Percentiles rank a stretch among this genome's conserved stretches.
Conservation (phyloP, 2,329 filamentous ascomycete genomes). For the Fusarium nygamai region DNA sequence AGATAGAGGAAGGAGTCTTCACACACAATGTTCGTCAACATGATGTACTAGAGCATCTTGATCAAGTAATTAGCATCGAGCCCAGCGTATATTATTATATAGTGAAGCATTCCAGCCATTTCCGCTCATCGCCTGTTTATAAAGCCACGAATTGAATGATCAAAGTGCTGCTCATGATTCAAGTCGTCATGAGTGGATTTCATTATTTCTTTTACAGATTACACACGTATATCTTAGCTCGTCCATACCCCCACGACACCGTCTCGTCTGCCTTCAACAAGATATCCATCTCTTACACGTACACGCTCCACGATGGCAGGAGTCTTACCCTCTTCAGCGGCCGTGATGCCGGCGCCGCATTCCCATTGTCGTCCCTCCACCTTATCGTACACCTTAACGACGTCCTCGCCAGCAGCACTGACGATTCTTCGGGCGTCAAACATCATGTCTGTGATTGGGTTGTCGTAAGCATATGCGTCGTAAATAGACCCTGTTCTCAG, state of each 20-base stretch:
- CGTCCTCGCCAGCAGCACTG: slow-evolving; percentile 87
- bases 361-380: slow-evolving; percentile 96
- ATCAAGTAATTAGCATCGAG: background rate
- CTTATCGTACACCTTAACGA: slow-evolving; percentile 99
- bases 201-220: slow-evolving; percentile 41
- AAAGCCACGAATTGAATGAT: background rate
- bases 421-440: slow-evolving; percentile 93
- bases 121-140: background rate
- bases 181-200: slow-evolving; percentile 33
- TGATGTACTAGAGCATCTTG: background rate
- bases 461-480: slow-evolving; percentile 95
- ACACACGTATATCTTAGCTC: slow-evolving; percentile 58
- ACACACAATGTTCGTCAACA: background rate
- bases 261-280: slow-evolving; percentile 89
- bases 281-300: slow-evolving; percentile 90
- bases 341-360: slow-evolving; percentile 83
- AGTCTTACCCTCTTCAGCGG: slow-evolving; percentile 71
- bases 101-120: background rate
- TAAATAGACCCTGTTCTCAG: slow-evolving; percentile 94
- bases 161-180: slow-evolving; percentile 1
- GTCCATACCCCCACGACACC: slow-evolving; percentile 93
- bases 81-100: background rate
- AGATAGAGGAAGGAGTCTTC: background rate
- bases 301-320: slow-evolving; percentile 83
- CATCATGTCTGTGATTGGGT: slow-evolving; percentile 94